Base-by-base conservation (phyloP, 2,329 filamentous ascomycete genomes). In the Scopulariopsis brevicaulis region DNA sequence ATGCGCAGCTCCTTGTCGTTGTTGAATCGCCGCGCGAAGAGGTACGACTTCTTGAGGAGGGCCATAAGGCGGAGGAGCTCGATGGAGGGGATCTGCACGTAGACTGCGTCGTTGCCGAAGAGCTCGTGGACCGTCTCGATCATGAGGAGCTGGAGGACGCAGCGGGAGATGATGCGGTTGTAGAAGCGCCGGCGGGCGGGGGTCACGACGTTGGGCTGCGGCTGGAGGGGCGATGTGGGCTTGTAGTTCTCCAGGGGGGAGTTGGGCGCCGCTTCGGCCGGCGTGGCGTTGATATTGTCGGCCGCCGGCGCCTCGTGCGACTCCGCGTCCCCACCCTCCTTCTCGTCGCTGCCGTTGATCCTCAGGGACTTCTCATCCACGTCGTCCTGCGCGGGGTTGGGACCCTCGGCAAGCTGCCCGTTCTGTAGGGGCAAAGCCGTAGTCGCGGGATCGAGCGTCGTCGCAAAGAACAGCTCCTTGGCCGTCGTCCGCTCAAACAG, bases 91-190 rank as follows among this genome's bases (percentile, higher is more conserved):
- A 99, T 99, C 69, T 96, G 86, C 6, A 85, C 80, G 69, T 99
- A 99, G 18, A 99, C 95, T 1, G 89, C 84, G 68, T 97, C 92
- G 71, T 97, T 99, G 64, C 91, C 95, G 76, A 99, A 99, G 54
- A 99, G 84, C 71, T 99, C 95, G 67, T 96, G 95, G 50, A 99
- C 95, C 0, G 95, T 99, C 71, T 99, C 95, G 65, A 99, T 99
- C 91, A 99, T 99, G 62, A 99, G 84, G 2, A 99, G 82, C 71
- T 99, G 95, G 10, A 99, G 78, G 4, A 99, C 95, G 69, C 94
- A 99, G 64, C 95, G 93, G 15, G 93, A 96, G 71, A 99, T 99
- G 71, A 99, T 99, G 64, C 93, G 89, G 74, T 99, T 99, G 80
- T 99, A 99, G 77, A 96, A 96, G 56, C 92, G 87, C 40, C 94